Base-by-base conservation (phyloP, 306 rosid species). In the Quercus rubra region DNA sequence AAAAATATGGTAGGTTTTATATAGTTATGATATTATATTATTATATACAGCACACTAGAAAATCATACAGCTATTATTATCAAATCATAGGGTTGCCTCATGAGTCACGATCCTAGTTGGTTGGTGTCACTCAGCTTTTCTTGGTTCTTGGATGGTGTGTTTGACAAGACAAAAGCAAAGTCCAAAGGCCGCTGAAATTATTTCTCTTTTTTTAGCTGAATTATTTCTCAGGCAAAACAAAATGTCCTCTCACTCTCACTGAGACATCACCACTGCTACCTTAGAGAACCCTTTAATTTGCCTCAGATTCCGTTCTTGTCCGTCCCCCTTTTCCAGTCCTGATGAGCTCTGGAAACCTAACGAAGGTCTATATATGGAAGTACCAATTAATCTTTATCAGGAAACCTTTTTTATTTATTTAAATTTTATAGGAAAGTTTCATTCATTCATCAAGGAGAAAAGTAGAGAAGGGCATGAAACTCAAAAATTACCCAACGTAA, bases 91-190 rank as follows among this genome's bases (percentile, higher is more conserved):
- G 35, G 76, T 55, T 59, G 75, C 59, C 49, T 59, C 63, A 35
- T 61, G 77, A 28, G 61, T 69, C 63, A 52, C 61, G 10, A 57
- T 28, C 71, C 46, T 38, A 38, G 11, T 79, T 85, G 82, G 88
- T 80, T 85, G 88, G 88, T 74, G 67, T 74, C 85, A 89, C 84
- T 93, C 86, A 38, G 46, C 15, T 49, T 49, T 49, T 49, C 54
- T 49, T 49, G 54, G 54, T 89, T 89, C 83, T 91, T 78, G 89
- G 80, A 73, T 84, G 74, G 18, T 82, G 96, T 81, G 91, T 81
- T 77, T 86, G 91, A 86, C 89, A 85, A 84, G 92, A 86, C 92
- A 89, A 89, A 88, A 89, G 96, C 83, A 86, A 89, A 76, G 81
- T 82, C 88, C 88, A 82, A 91, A 87, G 84, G 5, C 1, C 25